Base-by-base conservation (phyloP, 1,284 basidiomycete species). In the Exobasidium rhododendri region DNA sequence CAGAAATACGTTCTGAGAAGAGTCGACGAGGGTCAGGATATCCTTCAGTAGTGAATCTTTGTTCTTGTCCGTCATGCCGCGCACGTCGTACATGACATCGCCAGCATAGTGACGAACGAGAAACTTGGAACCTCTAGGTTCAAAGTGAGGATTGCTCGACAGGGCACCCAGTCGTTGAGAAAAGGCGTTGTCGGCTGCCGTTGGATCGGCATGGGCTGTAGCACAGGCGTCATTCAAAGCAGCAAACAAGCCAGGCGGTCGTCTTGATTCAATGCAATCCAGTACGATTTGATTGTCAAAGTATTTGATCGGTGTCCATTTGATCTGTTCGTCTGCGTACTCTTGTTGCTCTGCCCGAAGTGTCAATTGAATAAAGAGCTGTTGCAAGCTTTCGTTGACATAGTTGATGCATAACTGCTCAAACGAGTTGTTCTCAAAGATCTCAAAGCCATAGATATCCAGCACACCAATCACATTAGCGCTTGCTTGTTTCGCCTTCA, bases 341-440 rank as follows among this genome's bases (percentile, higher is more conserved):
- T 99, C 96, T 80, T 99, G 96, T 81, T 99, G 96, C 80, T 99
- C 96, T 13, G 94, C 93, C 84, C 98, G 98, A 74, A 99, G 85
- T 0, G 96, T 98, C 55, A 99, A 85, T 81, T 98, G 94, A 78
- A 99, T 99, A 82, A 99, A 99, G 79, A 98, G 74, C 80, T 98
- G 96, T 74, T 97, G 94, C 28, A 82, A 86, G 82, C 97, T 97
- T 82, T 99, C 96, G 84, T 99, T 99, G 83, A 99, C 96, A 77
- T 98, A 99, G 84, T 99, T 99, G 85, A 98, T 99, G 83, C 96
- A 99, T 22, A 99, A 86, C 82, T 99, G 93, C 79, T 97, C 94
- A 79, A 97, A 97, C 5, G 92, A 96, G 82, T 99, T 99, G 81
- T 97, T 92, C 83, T 93, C 89, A 80, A 97, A 97, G 78, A 98